Conservation (phyloP, 2,329 filamentous ascomycete species). For the Fusarium goolgardi region DNA sequence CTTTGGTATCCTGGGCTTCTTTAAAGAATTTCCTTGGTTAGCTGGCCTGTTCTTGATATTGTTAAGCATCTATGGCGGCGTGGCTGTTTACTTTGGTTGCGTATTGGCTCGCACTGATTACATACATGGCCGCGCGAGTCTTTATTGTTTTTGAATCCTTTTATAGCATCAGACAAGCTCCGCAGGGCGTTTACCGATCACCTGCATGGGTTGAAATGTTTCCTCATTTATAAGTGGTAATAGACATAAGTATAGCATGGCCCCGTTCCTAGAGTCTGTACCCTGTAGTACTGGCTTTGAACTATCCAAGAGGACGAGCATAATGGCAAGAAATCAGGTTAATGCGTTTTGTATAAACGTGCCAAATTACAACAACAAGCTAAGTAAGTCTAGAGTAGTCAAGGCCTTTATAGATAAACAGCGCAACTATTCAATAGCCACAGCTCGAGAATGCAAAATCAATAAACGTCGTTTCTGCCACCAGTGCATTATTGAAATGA, state of each 20-base stretch:
- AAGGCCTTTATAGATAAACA: conserved; percentile 15
- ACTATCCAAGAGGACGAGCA: background rate
- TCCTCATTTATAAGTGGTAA: conserved; percentile 1
- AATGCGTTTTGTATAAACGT: conserved; percentile 9
- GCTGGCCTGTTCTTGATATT: conserved; percentile 11
- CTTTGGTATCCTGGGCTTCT: conserved; percentile 12
- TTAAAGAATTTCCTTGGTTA: conserved; percentile 9
- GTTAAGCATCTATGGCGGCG: conserved; percentile 4
- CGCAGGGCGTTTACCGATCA: background rate
- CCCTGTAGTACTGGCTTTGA: background rate
- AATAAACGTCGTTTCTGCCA: conserved; percentile 20
- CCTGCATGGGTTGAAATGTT: conserved; percentile 9
- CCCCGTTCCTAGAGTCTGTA: background rate
- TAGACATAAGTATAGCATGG: background rate
- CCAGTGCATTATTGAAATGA: conserved; percentile 22
- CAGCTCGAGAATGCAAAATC: conserved; percentile 24
- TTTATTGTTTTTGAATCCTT: conserved; percentile 10
- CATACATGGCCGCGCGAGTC: background rate
- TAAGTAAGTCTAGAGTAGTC: conserved; percentile 34
- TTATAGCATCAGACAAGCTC: background rate
- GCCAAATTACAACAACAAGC: conserved; percentile 42
- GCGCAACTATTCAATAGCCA: conserved; percentile 37
- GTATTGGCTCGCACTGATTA: background rate
- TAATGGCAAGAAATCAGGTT: background rate
- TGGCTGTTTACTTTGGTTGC: conserved; percentile 11